Percentiles rank a stretch among this genome's conserved stretches.
phyloP scores from a whole-genome alignment of 1,139 yeast species.

The Candida pseudoviswanathii region DNA sequence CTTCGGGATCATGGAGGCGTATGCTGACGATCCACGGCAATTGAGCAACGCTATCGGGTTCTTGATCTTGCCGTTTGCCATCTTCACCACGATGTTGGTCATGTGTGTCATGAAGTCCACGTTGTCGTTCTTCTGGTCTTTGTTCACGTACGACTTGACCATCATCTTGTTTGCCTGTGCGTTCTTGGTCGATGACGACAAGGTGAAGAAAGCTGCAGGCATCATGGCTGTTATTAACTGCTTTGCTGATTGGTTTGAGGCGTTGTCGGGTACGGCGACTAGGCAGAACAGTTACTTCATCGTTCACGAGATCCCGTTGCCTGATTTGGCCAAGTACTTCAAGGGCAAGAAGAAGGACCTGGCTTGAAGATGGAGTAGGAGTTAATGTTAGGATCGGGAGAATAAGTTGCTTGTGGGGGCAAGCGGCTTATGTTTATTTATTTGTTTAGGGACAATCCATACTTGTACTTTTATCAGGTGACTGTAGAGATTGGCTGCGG shows the following conservation, averaged over 20 bases:
- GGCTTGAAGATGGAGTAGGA: too few species aligned
- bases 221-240: slow-evolving; percentile 63
- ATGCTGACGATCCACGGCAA: slow-evolving; percentile 43
- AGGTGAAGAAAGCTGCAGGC: slow-evolving; percentile 64
- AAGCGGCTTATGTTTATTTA: too few species aligned
- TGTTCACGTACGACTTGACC: slow-evolving; percentile 55
- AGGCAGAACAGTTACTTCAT: slow-evolving; percentile 30
- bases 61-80: slow-evolving; percentile 62
- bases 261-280: slow-evolving; percentile 34
- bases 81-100: slow-evolving; percentile 60
- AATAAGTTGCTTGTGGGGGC: too few species aligned
- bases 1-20: slow-evolving; percentile 56
- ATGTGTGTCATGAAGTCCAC: slow-evolving; percentile 65
- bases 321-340: slow-evolving; percentile 7
- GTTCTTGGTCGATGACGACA: slow-evolving; percentile 47
- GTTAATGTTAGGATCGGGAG: too few species aligned
- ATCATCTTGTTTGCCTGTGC: slow-evolving; percentile 59
- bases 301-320: slow-evolving; percentile 21
- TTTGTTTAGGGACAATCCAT: too few species aligned
- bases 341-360: neutral
- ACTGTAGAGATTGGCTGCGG: too few species aligned
- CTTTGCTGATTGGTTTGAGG: slow-evolving; percentile 60
- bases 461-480: too few species aligned
- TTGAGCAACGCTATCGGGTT: slow-evolving; percentile 57
- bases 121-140: slow-evolving; percentile 56